phyloP scores from a whole-genome alignment of 805 yeast genomes.

The Wickerhamiella domercqiae region DNA sequence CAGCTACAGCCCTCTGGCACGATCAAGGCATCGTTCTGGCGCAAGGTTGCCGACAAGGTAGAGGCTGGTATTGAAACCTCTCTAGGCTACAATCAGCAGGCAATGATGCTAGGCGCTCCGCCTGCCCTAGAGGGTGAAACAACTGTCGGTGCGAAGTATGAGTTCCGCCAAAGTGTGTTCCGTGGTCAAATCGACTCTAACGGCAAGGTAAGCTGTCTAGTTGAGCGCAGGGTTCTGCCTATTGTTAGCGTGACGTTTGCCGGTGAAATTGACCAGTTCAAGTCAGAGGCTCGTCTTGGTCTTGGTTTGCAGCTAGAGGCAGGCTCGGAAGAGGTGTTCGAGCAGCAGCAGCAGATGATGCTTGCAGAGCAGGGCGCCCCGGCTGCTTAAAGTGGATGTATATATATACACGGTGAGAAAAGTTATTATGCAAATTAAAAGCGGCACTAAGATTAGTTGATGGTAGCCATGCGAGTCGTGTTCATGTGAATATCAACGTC shows the following conservation, averaged over 20 bases:
- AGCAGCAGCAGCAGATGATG: conserved; percentile 27
- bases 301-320: conserved; percentile 92
- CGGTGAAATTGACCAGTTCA: conserved; percentile 84
- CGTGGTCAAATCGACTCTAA: conserved; percentile 85
- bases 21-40: conserved; percentile 79
- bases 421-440: background rate
- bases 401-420: background rate
- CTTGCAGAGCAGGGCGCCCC: conserved; percentile 13
- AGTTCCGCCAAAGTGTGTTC: conserved; percentile 89
- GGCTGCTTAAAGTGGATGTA: conserved; percentile 4
- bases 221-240: conserved; percentile 89
- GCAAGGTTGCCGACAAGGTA: conserved; percentile 79
- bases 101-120: conserved; percentile 66
- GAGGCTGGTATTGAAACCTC: conserved; percentile 84
- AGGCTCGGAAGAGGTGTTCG: conserved; percentile 81
- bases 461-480: conserved; percentile 42
- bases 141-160: conserved; percentile 92
- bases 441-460: conserved; percentile 12
- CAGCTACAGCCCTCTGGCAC: conserved; percentile 91
- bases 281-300: conserved; percentile 68
- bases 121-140: conserved; percentile 83
- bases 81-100: conserved; percentile 41
- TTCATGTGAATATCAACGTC: conserved; percentile 75
- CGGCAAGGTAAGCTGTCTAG: conserved; percentile 80
- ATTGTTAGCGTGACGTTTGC: conserved; percentile 75